Evolutionary conservation across 345 rosid species (phyloP), one percentile per base, ranked within the genome.

Genomic region (Excoecaria agallocha): DNA sequence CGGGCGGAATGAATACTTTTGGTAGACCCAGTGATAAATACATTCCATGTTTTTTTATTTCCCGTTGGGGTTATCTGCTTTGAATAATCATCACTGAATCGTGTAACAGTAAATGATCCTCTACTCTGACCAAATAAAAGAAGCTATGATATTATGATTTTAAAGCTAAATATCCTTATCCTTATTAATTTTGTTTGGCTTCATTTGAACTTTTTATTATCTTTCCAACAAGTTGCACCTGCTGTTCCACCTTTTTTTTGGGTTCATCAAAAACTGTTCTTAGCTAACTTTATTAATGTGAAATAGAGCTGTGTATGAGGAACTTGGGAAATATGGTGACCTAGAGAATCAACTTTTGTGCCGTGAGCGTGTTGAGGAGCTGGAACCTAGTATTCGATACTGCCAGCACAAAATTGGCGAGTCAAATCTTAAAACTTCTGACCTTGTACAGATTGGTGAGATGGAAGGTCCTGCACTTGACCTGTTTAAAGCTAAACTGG

Each of bases 391-490:
- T 78, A 86, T 96, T 70, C 86, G 90, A 57, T 93, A 93, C 84
- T 96, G 99, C 86, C 81, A 89, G 55, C 98, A 90, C 85, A 93
- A 96, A 86, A 87, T 96, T 82, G 99, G 99, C 49, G 87, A 80
- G 74, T 90, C 99, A 70, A 91, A 96, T 84, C 81, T 96, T 74
- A 86, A 91, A 80, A 87, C 96, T 66, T 91, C 98, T 78, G 97
- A 91, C 66, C 91, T 96, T 69, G 75, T 91, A 78, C 92, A 93
- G 70, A 91, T 96, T 80, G 94, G 93, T 81, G 99, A 93, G 87
- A 89, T 90, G 95, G 96, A 95, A 88, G 99, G 98, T 72, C 99
- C 99, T 71, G 99, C 96, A 16, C 77, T 86, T 66, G 98, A 96
- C 85, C 99, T 93, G 74, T 93, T 96, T 85, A 93, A 86, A 84